Evolutionary conservation across 192 early-diverging fungal genomes (phyloP), one percentile per base, ranked within the genome.

Genomic region (Neocallimastix lanati): DNA sequence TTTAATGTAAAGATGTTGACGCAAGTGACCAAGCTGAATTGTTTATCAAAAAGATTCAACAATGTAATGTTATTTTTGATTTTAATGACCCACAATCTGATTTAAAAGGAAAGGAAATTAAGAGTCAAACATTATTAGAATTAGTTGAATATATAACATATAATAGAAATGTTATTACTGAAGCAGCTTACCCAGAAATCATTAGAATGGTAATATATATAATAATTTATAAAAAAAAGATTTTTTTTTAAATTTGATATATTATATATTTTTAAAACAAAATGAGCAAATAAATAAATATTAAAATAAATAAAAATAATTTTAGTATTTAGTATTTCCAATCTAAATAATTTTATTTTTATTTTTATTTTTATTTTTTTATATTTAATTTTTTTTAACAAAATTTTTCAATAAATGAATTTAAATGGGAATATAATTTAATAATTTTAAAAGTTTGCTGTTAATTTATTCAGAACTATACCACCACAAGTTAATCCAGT

Each of bases 391-490:
- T 13, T 18, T n/a, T 76, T 58, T 6, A 6, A 50, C 33, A 4
- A 40, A 21, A 21, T 5, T 29, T 3, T n/a, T n/a, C 25, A 25
- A 77, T n/a, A 28, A 29, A n/a, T 76, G 16, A 18, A 37, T 5
- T 18, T 78, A 16, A 76, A 4, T 78, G 0, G 37, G 27, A 27
- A 40, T 76, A 76, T 2, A 50, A 28, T 7, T 21, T 25, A 15
- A 25, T 18, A 11, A 21, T 16, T 15, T 36, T 6, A 33, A n/a
- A 76, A 96, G 94, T 95, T 96, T 90, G 89, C 94, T 29, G 88
- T 90, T 4, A 99, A 99, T 86, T 87, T 99, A 27, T 98, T 99
- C 85, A 90, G 98, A 76, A 94, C 96, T 5, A 94, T 98, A 28
- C 94, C 98, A 14, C 98, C 98, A 2, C 95, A 95, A 86, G 92